Percentiles rank a stretch among this genome's conserved stretches.
Conservation (phyloP, 345 rosid species). For the Cardamine occulta region DNA sequence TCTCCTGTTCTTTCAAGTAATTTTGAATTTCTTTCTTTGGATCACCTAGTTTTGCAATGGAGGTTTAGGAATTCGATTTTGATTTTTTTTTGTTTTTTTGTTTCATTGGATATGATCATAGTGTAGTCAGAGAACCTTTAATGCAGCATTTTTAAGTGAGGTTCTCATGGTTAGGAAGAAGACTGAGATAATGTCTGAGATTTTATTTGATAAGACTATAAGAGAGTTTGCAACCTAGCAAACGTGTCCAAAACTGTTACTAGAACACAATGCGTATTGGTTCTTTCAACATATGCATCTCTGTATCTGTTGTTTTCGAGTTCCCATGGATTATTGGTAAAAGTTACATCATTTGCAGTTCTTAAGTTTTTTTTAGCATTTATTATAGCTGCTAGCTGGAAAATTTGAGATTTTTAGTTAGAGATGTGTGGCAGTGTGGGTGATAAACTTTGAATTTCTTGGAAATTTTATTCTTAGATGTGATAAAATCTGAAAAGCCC, state of each 20-base stretch:
- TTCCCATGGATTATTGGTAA: neutral
- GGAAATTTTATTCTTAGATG: neutral
- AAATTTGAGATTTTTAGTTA: neutral
- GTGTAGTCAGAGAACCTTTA: neutral
- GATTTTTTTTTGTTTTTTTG: neutral
- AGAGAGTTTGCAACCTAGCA: neutral
- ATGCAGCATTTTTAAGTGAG: neutral
- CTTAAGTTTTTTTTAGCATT: neutral
- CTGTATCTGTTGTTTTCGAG: neutral
- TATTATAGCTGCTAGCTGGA: neutral
- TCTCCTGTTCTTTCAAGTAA: conserved; percentile 85
- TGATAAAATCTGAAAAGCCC: neutral
- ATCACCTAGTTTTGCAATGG: neutral
- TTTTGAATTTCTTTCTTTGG: neutral
- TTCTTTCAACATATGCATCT: neutral
- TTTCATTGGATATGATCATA: conserved; percentile 2
- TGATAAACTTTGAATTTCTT: neutral
- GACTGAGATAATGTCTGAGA: neutral
- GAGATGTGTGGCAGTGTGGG: neutral
- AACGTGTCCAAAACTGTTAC: neutral
- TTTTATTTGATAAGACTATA: neutral
- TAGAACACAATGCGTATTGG: neutral
- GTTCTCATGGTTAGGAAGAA: conserved; percentile 3
- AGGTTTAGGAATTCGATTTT: neutral
- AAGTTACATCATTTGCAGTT: neutral